A percentile compares a stretch with the other conserved stretches of the same genome.
Conservation (phyloP, 176 grass and related monocot species). For the Melocanna baccifera region DNA sequence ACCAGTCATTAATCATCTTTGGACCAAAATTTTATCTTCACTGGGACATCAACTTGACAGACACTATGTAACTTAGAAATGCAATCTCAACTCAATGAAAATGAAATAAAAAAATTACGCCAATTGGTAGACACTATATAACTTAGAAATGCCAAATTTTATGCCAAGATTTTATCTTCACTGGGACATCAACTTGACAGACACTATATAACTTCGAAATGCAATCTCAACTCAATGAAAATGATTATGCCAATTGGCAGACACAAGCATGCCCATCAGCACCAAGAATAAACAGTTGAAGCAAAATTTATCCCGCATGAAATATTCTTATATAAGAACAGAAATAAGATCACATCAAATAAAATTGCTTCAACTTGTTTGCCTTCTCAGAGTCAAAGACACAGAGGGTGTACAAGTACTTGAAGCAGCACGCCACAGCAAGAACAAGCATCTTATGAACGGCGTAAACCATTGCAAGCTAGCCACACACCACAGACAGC, state of each 20-base stretch:
- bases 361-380: constrained; percentile 62
- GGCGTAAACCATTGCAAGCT: too few relatives aligned
- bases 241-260: neutral
- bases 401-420: constrained; percentile 76
- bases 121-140: too few relatives aligned
- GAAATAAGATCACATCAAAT: neutral
- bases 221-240: neutral
- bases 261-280: neutral
- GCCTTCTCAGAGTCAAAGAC: constrained; percentile 67
- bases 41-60: constrained; percentile 18
- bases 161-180: constrained; percentile 47
- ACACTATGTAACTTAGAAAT: neutral
- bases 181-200: constrained; percentile 18
- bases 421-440: too few relatives aligned
- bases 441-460: too few relatives aligned
- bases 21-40: constrained; percentile 54
- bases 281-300: neutral
- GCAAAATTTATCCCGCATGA: neutral
- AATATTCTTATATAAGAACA: neutral
- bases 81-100: neutral
- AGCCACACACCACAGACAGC: constrained; percentile 1
- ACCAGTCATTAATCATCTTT: constrained; percentile 45
- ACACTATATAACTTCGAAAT: neutral
- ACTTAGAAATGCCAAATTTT: too few relatives aligned
- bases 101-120: neutral